Evolutionary conservation across 345 rosid genomes (phyloP).

Genomic region (Sisymbrium altissimum): DNA sequence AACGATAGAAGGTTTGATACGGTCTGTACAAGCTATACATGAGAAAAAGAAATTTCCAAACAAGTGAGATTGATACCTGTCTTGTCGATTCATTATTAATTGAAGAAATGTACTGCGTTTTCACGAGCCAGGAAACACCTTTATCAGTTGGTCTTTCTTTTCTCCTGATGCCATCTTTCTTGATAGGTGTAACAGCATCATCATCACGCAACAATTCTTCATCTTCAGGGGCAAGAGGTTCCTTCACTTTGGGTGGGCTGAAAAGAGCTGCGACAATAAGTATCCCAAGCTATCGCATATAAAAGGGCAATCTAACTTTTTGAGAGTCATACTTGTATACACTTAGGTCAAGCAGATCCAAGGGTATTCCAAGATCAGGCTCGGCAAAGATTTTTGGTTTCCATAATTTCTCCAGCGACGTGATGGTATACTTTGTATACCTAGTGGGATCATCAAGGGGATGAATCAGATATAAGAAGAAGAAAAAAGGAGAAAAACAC

Average conservation of each 20-base stretch:
- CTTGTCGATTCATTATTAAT: conserved; percentile 75
- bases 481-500: neutral
- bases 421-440: conserved; percentile 77
- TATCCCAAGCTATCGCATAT: conserved; percentile 11
- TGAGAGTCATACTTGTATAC: conserved; percentile 67
- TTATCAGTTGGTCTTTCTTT: conserved; percentile 94
- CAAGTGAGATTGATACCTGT: conserved; percentile 54
- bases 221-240: conserved; percentile 84
- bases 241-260: conserved; percentile 67
- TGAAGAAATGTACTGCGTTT: conserved; percentile 94
- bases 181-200: conserved; percentile 68
- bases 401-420: conserved; percentile 83
- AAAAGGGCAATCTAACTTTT: conserved; percentile 2
- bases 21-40: conserved; percentile 11
- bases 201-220: conserved; percentile 88
- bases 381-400: conserved; percentile 90
- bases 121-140: conserved; percentile 96
- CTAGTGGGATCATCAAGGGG: conserved; percentile 41
- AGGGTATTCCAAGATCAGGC: conserved; percentile 98
- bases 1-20: neutral
- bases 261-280: conserved; percentile 15
- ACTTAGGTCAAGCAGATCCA: conserved; percentile 94
- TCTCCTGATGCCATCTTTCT: conserved; percentile 79
- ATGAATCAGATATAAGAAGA: neutral
- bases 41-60: neutral